phyloP scores from a whole-genome alignment of 768 basidiomycete species.

The Sarcomyxa edulis region DNA sequence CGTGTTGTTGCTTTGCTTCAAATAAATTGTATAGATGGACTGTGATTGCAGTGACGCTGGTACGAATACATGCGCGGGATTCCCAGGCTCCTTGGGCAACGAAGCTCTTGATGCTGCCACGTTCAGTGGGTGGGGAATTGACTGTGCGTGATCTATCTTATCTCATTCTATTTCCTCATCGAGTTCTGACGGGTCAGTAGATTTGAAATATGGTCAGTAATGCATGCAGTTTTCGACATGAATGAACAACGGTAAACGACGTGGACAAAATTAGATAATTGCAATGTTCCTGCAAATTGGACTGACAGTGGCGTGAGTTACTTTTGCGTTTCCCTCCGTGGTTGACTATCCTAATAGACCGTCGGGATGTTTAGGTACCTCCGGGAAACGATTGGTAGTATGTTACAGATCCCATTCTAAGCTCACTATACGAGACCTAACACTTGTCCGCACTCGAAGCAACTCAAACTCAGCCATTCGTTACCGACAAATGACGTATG shows the following conservation, averaged over 20 bases:
- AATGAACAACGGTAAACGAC: neutral
- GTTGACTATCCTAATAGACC: neutral
- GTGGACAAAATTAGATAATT: too few relatives aligned
- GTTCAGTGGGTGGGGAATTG: slow-evolving; percentile 49
- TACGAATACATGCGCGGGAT: slow-evolving; percentile 46
- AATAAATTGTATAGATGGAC: neutral
- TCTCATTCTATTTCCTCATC: neutral
- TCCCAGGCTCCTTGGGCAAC: slow-evolving; percentile 47
- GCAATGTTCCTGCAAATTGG: slow-evolving; percentile 49
- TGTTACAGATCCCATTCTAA: slow-evolving; percentile 13
- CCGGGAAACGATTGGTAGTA: slow-evolving; percentile 44
- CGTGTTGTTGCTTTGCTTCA: slow-evolving; percentile 4
- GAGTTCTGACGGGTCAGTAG: too few relatives aligned
- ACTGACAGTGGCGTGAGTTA: slow-evolving; percentile 31
- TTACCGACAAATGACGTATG: slow-evolving; percentile 51
- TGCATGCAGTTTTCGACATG: neutral
- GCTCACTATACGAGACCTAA: too few relatives aligned
- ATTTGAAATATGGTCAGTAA: slow-evolving; percentile 48
- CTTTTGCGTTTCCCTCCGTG: too few relatives aligned
- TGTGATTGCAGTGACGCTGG: slow-evolving; percentile 41
- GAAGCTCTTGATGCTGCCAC: slow-evolving; percentile 47
- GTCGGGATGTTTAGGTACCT: slow-evolving; percentile 19
- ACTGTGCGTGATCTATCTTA: slow-evolving; percentile 20
- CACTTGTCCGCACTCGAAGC: slow-evolving; percentile 18
- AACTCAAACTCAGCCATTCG: slow-evolving; percentile 55